phyloP scores from a whole-genome alignment of 352 stramenopile species.

The Globisporangium yorkense region DNA sequence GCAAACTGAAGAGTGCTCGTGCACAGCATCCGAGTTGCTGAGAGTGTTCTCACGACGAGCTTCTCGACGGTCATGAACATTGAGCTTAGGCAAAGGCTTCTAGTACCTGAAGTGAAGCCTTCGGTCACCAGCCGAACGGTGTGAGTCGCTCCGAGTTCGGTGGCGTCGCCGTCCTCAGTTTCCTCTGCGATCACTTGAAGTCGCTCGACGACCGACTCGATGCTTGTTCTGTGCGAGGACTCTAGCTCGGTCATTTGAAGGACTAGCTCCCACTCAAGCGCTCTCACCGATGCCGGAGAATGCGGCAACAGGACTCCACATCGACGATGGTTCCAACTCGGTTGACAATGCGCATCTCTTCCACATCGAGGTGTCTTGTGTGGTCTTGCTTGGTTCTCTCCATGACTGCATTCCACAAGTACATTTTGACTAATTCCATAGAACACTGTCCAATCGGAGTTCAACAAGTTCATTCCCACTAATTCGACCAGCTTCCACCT shows the following conservation, averaged over 20 bases:
- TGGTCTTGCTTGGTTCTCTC: background rate
- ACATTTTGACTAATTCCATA: no score
- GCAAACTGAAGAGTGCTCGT: no score
- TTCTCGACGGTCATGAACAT: background rate
- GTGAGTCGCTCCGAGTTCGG: background rate
- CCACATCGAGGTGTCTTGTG: background rate
- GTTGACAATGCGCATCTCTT: background rate
- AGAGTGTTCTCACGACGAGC: no score
- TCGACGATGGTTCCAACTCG: background rate
- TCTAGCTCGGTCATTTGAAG: background rate
- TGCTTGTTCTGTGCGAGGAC: background rate
- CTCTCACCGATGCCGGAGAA: background rate
- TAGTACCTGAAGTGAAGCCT: no score
- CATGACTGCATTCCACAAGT: background rate
- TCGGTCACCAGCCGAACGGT: background rate
- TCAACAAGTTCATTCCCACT: no score
- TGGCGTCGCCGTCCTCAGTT: background rate
- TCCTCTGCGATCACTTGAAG: background rate
- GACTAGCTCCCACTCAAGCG: background rate
- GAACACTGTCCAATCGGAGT: no score
- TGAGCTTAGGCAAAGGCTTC: no score
- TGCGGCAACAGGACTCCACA: background rate
- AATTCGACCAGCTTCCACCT: no score
- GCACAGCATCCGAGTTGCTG: no score
- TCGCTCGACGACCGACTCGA: background rate